Base-by-base conservation (phyloP, 345 rosid species). In the Sapria himalayana region DNA sequence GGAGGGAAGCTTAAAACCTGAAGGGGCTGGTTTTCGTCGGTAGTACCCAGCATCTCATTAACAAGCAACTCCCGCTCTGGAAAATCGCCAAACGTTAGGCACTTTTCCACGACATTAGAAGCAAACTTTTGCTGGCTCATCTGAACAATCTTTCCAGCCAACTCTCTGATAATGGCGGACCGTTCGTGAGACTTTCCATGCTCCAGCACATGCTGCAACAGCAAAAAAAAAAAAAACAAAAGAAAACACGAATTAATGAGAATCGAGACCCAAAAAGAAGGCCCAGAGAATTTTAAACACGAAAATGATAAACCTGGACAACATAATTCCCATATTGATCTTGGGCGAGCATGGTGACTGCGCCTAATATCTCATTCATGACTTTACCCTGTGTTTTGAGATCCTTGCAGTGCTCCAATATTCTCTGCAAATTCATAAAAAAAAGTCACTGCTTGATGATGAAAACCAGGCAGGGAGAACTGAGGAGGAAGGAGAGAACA, bases 111-210 rank as follows among this genome's bases (percentile, higher is more conserved):
- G 23, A 69, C 81, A 40, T 73, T 73, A 7, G 76, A 73, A 4
- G 81, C 76, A 33, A 73, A 73, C 56, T 72, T 72, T 55, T 69
- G 81, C 67, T 66, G 81, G 56, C 76, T 73, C 76, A 73, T 66
- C 54, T 69, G 67, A 39, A 73, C 81, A 22, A 73, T 69, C 46
- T 66, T 66, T 25, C 76, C 81, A 7, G 81, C 72, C 51, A 73
- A 57, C 43, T 69, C 76, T 50, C 66, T 60, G 14, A 69, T 67
- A 19, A 69, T 64, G 8, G 67, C 41, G 15, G 78, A 56, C 0
- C 80, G 71, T 41, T 78, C 92, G 24, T 70, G 66, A 18, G 84
- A 68, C 36, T 70, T 69, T 43, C 78, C 84, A 38, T 67, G 75
- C 80, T 72, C 73, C 48, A 74, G 65, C 0, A 72, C 72, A 54